These are phyloP conservation scores for Boletus sp. DNA, from an alignment of 1,284 basidiomycete species.

Conservation along the genomic window DNA sequence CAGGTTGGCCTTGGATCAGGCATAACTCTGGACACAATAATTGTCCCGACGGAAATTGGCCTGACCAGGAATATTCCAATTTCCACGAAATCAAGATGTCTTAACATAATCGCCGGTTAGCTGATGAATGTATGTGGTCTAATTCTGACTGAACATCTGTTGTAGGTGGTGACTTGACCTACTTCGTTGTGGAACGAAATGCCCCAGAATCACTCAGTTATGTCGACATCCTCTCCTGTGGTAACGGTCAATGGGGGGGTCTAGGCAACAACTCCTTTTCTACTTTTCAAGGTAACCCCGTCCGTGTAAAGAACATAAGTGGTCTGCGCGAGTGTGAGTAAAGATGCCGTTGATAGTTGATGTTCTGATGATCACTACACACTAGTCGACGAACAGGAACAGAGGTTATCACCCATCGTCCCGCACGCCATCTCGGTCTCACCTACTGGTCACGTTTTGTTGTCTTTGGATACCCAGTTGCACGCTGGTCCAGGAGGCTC, in stretches of 20 bases:
- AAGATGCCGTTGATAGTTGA: neutral
- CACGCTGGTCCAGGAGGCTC: constrained; percentile 46
- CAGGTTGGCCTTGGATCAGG: constrained; percentile 81
- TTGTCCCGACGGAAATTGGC: constrained; percentile 83
- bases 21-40: constrained; percentile 70
- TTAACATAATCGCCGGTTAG: constrained; percentile 64
- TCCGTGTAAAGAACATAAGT: constrained; percentile 78
- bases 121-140: neutral
- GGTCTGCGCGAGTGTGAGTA: constrained; percentile 80
- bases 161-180: constrained; percentile 72
- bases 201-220: constrained; percentile 41
- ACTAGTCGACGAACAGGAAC: constrained; percentile 65
- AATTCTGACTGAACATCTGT: constrained; percentile 10
- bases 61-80: constrained; percentile 60
- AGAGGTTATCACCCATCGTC: constrained; percentile 63
- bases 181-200: constrained; percentile 73
- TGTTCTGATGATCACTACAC: constrained; percentile 3
- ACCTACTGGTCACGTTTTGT: constrained; percentile 75
- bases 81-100: constrained; percentile 60
- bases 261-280: constrained; percentile 72
- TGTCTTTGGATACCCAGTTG: constrained; percentile 67
- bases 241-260: constrained; percentile 84
- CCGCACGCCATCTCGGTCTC: constrained; percentile 73
- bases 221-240: constrained; percentile 78
- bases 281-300: constrained; percentile 71